Conservation (phyloP, 1,139 yeast genomes). For the Pichia norvegensis region DNA sequence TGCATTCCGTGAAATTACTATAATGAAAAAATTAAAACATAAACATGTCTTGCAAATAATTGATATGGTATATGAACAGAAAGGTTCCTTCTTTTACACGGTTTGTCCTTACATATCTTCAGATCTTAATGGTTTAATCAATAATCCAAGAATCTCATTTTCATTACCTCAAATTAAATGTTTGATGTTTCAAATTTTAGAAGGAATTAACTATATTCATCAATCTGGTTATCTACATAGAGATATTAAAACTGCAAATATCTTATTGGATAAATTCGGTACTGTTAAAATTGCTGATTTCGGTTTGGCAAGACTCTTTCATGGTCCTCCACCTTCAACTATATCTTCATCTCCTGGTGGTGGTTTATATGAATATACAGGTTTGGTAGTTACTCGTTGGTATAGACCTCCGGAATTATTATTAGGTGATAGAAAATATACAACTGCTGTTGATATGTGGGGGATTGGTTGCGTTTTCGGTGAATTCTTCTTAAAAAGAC, state of each 20-base stretch:
- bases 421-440: constrained; percentile 75
- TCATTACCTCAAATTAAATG: constrained; percentile 70
- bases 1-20: constrained; percentile 86
- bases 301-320: constrained; percentile 79
- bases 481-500: constrained; percentile 73
- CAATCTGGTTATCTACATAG: constrained; percentile 67
- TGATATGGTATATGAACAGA: constrained; percentile 74
- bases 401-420: constrained; percentile 92
- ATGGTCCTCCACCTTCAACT: constrained; percentile 54
- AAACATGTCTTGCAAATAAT: constrained; percentile 64
- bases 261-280: constrained; percentile 71
- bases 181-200: constrained; percentile 67
- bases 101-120: constrained; percentile 92
- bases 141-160: constrained; percentile 65
- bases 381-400: constrained; percentile 94
- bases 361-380: constrained; percentile 73
- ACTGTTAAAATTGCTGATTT: constrained; percentile 85
- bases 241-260: constrained; percentile 92
- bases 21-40: constrained; percentile 64
- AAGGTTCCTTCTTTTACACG: constrained; percentile 63
- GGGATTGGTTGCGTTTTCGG: constrained; percentile 96
- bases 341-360: constrained; percentile 52
- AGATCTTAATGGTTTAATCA: constrained; percentile 87
- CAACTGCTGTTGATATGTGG: constrained; percentile 96
- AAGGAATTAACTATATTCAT: constrained; percentile 80